Conservation (phyloP, 257 asterid genomes). For the Solanum dulcamara region DNA sequence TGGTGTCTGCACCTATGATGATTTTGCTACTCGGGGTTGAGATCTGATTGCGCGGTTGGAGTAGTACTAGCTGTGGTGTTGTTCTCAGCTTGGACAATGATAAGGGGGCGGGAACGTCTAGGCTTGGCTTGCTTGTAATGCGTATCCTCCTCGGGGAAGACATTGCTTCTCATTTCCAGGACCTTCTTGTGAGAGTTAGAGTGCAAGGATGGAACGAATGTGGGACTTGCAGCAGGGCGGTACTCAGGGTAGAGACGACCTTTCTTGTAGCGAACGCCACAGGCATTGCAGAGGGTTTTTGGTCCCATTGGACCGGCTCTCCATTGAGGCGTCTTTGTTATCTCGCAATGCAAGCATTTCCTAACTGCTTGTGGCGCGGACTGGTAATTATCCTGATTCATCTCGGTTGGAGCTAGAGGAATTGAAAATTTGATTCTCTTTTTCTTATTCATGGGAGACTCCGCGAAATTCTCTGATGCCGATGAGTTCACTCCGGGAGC, state of each 20-base stretch:
- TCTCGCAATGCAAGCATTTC: slow-evolving; percentile 51
- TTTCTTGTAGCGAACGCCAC: slow-evolving; percentile 50
- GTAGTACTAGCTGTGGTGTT: not conserved
- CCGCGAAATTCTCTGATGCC: slow-evolving; percentile 25
- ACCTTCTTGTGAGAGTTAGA: slow-evolving; percentile 17
- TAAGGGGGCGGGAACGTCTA: not conserved
- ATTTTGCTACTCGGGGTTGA: not conserved
- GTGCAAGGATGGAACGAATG: slow-evolving; percentile 40
- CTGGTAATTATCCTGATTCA: slow-evolving; percentile 9
- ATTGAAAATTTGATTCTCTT: slow-evolving; percentile 35
- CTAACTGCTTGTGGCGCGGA: slow-evolving; percentile 30
- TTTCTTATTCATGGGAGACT: slow-evolving; percentile 39
- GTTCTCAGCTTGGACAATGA: not conserved
- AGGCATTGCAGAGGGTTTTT: slow-evolving; percentile 50
- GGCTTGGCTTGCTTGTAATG: not conserved
- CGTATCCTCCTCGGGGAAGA: not conserved
- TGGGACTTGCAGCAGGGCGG: slow-evolving; percentile 53
- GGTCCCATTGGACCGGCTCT: slow-evolving; percentile 56
- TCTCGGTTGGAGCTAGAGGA: slow-evolving; percentile 6
- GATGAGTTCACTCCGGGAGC: slow-evolving; percentile 2
- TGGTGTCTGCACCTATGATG: not conserved
- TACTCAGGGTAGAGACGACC: slow-evolving; percentile 50
- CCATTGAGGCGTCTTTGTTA: slow-evolving; percentile 61
- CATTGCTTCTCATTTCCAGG: not conserved
- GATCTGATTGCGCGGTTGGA: not conserved